Base-by-base conservation (phyloP, 331 rosid species). In the Rhamnella rubrinervis region DNA sequence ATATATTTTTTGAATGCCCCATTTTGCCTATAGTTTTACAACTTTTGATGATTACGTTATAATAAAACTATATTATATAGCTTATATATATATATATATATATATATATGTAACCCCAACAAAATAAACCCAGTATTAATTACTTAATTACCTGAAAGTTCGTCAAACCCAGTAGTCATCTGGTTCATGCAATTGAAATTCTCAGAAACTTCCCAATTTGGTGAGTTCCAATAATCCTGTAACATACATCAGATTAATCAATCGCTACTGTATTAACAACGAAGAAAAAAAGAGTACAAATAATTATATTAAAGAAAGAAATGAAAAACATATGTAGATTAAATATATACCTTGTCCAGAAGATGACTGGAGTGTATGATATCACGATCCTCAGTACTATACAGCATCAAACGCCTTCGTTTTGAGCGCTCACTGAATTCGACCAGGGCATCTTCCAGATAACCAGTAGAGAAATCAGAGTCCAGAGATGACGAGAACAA, bases 391-490 rank as follows among this genome's bases (percentile, higher is more conserved):
- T 79, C 77, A 38, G 81, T 67, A 4, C 68, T 8, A 64, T 57
- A 72, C 20, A 78, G 53, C 12, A 87, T 66, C 76, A 95, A 80
- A 7, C 97, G 91, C 40, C 95, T 78, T 66, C 96, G 84, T 82
- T 95, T 95, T 44, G 92, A 80, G 49, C 77, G 73, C 16, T 86
- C 87, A 25, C 78, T 68, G 69, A 85, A 89, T 19, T 91, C 88
- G 44, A 87, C 7, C 85, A 95, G 82, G 47, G 97, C 98, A 72
- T 95, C 98, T 81, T 95, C 95, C 62, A 95, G 77, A 67, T 95
- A 95, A 9, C 98, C 98, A 17, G 95, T 87, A 6, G 97, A 95
- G 80, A 87, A 76, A 75, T 87, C 88, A 50, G 87, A 78, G 19
- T 80, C 83, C 17, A 76, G 77, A 37, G 80, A 52, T 15, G 76